Base-by-base conservation (phyloP, 2,329 filamentous ascomycete species). In the Xylaria digitata region DNA sequence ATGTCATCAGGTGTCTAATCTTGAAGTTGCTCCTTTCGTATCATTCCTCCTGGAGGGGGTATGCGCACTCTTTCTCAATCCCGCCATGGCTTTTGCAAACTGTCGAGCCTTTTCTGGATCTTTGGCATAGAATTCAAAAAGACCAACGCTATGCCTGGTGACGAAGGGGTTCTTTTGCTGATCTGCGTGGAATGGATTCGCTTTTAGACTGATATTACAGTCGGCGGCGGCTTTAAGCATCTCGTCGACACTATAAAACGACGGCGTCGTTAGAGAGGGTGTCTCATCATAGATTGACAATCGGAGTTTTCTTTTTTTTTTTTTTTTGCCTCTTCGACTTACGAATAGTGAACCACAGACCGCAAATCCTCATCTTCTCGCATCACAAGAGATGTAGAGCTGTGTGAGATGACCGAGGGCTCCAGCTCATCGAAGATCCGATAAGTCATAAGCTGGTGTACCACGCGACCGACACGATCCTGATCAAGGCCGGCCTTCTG, bases 211-310 rank as follows among this genome's bases (percentile, higher is more conserved):
- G 9, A 53, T 54, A 30, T 37, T 58, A 0, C 63, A 64, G 11
- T 67, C 68, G 1, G 68, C 61, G n/a, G 73, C 66, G 1, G 73
- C 75, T 63, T 74, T 73, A 9, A 74, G 62, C 72, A 75, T 73
- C 54, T 76, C 75, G 54, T 75, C 74, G 1, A 73, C 26, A 26
- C 26, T 26, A 5, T 26, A 26, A 5, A 26, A 26, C 26, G 5
- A 2, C 26, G 5, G 26, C 26, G 26, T 26, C 26, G 26, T 26
- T 26, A 26, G 26, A 26, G 26, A 26, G 26, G 26, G 26, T 26
- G 26, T 26, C 5, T 26, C 26, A 26, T 26, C 26, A 26, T 26
- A 26, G 26, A 26, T 26, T 5, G 26, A 26, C 5, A 26, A 26
- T 5, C 26, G 26, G n/a, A n/a, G n/a, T n/a, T n/a, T n/a, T n/a